phyloP scores from a whole-genome alignment of 2,329 filamentous ascomycete species.

The Pseudogymnoascus sp. region DNA sequence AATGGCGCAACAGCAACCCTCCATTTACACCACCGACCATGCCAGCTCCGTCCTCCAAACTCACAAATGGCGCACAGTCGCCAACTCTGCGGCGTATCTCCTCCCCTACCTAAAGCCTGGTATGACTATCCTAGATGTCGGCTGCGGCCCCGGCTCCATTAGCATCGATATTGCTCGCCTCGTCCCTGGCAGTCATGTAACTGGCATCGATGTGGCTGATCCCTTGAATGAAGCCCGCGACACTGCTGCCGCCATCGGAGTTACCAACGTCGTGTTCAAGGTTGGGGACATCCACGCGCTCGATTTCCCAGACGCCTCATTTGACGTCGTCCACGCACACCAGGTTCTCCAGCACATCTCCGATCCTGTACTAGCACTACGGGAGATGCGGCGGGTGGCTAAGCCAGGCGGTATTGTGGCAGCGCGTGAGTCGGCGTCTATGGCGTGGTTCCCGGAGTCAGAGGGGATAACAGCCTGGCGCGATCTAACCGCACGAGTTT shows the following conservation, averaged over 20 bases:
- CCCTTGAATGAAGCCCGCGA: slow-evolving; percentile 19
- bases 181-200: slow-evolving; percentile 36
- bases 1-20: slow-evolving; percentile 1
- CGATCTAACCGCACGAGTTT: slow-evolving; percentile 13
- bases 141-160: slow-evolving; percentile 46
- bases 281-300: slow-evolving; percentile 24
- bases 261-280: slow-evolving; percentile 24
- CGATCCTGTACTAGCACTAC: slow-evolving; percentile 43
- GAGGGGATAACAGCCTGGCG: slow-evolving; percentile 17
- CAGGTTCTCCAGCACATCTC: slow-evolving; percentile 53
- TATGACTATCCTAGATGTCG: slow-evolving; percentile 38
- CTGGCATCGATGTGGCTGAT: slow-evolving; percentile 35
- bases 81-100: slow-evolving; percentile 40
- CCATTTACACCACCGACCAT: slow-evolving; percentile 18
- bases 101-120: slow-evolving; percentile 33
- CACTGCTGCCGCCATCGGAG: slow-evolving; percentile 14
- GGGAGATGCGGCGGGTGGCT: slow-evolving; percentile 48
- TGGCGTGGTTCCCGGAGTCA: slow-evolving; percentile 20
- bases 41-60: slow-evolving; percentile 19
- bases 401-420: slow-evolving; percentile 50
- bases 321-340: slow-evolving; percentile 55
- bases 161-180: slow-evolving; percentile 38
- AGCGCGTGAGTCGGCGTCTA: slow-evolving; percentile 29
- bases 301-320: slow-evolving; percentile 41
- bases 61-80: slow-evolving; percentile 38